Evolutionary conservation across 225 moss, liverwort and hornwort species (phyloP).

Genomic region (Straminergon stramineum): DNA sequence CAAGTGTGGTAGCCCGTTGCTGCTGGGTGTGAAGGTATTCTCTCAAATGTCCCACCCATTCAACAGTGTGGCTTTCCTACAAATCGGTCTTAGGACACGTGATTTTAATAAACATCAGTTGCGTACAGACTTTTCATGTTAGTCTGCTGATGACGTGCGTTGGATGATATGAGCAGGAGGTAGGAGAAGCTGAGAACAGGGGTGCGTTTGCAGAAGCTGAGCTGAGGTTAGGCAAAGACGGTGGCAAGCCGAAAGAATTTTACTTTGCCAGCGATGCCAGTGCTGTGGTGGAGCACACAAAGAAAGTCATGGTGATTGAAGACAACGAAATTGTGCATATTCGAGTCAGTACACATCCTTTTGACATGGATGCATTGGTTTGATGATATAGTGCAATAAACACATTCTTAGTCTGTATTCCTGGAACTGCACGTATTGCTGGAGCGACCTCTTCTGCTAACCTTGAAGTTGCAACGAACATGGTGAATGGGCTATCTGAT

Average conservation of each 20-base stretch:
- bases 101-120: background rate
- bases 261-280: conserved; percentile 97
- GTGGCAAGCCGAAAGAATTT: conserved; percentile 69
- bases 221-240: conserved; percentile 44
- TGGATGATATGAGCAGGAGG: conserved; percentile 33
- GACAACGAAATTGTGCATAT: conserved; percentile 90
- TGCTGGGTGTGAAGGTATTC: conserved; percentile 84
- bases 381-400: background rate
- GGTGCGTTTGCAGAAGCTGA: conserved; percentile 43
- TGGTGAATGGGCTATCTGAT: background rate
- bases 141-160: conserved; percentile 1
- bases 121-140: background rate
- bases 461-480: background rate
- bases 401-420: background rate
- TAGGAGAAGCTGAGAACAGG: conserved; percentile 51
- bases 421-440: background rate
- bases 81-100: background rate
- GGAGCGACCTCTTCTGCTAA: background rate
- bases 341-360: conserved; percentile 40
- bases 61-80: background rate
- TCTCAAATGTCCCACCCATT: background rate
- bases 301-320: conserved; percentile 96
- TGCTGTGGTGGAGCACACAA: conserved; percentile 98
- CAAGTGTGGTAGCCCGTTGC: conserved; percentile 96
- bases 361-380: background rate